These are phyloP conservation scores for Coemansia sp. DNA, from an alignment of 192 early-diverging fungal species.

Conservation along the genomic window DNA sequence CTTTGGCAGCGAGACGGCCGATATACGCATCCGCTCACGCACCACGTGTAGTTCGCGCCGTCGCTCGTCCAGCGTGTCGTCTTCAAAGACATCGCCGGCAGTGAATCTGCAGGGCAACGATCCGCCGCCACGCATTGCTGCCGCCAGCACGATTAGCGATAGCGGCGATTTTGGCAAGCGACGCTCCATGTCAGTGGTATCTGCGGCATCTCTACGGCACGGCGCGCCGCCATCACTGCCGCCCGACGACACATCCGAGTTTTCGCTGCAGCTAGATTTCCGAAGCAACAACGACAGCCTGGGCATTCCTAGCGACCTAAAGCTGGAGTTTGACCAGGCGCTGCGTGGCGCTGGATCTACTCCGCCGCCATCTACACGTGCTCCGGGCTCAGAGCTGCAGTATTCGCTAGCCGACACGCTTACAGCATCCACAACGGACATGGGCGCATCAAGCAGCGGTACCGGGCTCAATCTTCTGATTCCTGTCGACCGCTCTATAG, in stretches of 20 bases:
- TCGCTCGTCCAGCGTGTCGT: slow-evolving; percentile 13
- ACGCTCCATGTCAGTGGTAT: slow-evolving; percentile 46
- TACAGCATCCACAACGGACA: slow-evolving; percentile 8
- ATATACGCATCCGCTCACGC: slow-evolving; percentile 20
- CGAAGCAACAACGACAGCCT: slow-evolving; percentile 22
- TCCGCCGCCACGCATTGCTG: not conserved
- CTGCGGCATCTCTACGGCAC: slow-evolving; percentile 10
- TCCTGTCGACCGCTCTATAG: slow-evolving; percentile 8
- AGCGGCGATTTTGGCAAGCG: slow-evolving; percentile 29
- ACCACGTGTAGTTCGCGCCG: slow-evolving; percentile 25
- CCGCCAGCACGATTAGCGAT: not conserved
- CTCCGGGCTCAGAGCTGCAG: slow-evolving; percentile 10
- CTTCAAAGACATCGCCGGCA: slow-evolving; percentile 13
- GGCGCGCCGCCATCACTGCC: no score
- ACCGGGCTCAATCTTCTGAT: slow-evolving; percentile 38
- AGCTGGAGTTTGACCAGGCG: slow-evolving; percentile 49
- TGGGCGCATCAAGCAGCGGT: slow-evolving; percentile 9
- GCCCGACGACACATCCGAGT: slow-evolving; percentile 32
- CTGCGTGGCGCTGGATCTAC: slow-evolving; percentile 30
- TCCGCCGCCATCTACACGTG: slow-evolving; percentile 26
- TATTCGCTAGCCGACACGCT: slow-evolving; percentile 8
- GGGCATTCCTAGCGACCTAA: slow-evolving; percentile 42
- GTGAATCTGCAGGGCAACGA: not conserved
- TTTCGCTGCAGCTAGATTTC: slow-evolving; percentile 44
- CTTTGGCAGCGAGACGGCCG: slow-evolving; percentile 16